Conservation (phyloP, 108 stramenopile species). For the Cyclotella kingstonii region DNA sequence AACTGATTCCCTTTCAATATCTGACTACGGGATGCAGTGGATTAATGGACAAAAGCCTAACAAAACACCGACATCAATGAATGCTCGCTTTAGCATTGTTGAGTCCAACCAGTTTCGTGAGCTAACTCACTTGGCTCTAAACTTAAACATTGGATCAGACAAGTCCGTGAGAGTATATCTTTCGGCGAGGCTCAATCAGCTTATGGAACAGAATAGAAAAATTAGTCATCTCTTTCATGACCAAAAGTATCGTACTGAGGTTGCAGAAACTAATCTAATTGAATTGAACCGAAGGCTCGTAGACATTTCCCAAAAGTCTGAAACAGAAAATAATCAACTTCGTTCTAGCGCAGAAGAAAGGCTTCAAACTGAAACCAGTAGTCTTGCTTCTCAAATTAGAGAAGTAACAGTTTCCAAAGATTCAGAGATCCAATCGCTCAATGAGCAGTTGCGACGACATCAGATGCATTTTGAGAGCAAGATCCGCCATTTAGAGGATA, state of each 20-base stretch:
- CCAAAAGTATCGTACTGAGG: slow-evolving; percentile 27
- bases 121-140: slow-evolving; percentile 46
- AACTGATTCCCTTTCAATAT: slow-evolving; percentile 3
- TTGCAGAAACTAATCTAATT: slow-evolving; percentile 29
- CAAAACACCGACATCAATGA: not conserved
- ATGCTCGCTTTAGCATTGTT: slow-evolving; percentile 50
- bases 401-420: slow-evolving; percentile 37
- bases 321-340: slow-evolving; percentile 35
- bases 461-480: slow-evolving; percentile 27
- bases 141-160: slow-evolving; percentile 43
- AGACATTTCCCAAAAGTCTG: slow-evolving; percentile 29
- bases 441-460: slow-evolving; percentile 20
- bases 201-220: slow-evolving; percentile 23
- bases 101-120: slow-evolving; percentile 56
- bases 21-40: slow-evolving; percentile 22
- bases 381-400: slow-evolving; percentile 28
- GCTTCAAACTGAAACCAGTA: slow-evolving; percentile 21
- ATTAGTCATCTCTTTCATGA: slow-evolving; percentile 10
- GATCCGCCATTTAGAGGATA: slow-evolving; percentile 29
- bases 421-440: slow-evolving; percentile 34
- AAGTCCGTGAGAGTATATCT: slow-evolving; percentile 46
- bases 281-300: slow-evolving; percentile 21
- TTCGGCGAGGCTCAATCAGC: slow-evolving; percentile 41
- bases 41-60: slow-evolving; percentile 8
- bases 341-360: slow-evolving; percentile 31